Percentiles rank a stretch among this genome's conserved stretches.
Conservation (phyloP, 306 rosid genomes). For the Vigna reflexopilosa region DNA sequence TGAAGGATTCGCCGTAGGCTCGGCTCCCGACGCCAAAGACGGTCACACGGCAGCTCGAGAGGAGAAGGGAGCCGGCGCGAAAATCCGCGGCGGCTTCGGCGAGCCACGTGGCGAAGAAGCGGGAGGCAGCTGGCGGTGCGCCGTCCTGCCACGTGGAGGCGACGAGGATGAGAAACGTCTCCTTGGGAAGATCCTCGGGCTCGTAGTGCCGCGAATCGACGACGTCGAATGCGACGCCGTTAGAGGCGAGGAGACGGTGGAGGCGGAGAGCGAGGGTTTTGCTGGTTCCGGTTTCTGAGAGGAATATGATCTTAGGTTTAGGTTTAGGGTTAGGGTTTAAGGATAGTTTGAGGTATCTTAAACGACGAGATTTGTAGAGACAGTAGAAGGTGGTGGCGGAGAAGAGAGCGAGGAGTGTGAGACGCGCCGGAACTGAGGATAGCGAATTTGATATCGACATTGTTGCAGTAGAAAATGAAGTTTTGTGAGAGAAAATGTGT, state of each 20-base stretch:
- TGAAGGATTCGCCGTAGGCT: constrained; percentile 70
- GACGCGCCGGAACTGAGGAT: constrained; percentile 64
- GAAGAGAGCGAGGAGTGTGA: constrained; percentile 87
- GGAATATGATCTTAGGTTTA: constrained; percentile 66
- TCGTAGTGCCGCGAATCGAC: constrained; percentile 69
- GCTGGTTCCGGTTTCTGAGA: constrained; percentile 85
- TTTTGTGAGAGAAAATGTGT: background rate
- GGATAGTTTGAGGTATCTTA: constrained; percentile 58
- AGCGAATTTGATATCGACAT: constrained; percentile 64
- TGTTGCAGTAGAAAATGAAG: background rate
- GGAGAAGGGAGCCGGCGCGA: constrained; percentile 80
- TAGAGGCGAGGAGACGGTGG: constrained; percentile 56
- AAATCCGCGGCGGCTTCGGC: constrained; percentile 84
- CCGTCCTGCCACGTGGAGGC: constrained; percentile 98
- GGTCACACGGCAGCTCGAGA: constrained; percentile 63
- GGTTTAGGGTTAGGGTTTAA: constrained; percentile 39
- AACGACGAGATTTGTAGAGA: constrained; percentile 85
- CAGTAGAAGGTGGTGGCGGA: constrained; percentile 85
- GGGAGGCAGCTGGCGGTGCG: constrained; percentile 60
- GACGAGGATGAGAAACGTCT: constrained; percentile 62
- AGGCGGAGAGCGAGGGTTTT: constrained; percentile 81
- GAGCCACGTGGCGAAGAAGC: constrained; percentile 85
- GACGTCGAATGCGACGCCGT: constrained; percentile 64
- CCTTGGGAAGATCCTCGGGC: constrained; percentile 89
- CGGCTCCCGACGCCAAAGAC: constrained; percentile 92